phyloP scores from a whole-genome alignment of 2,329 filamentous ascomycete species.

The Sclerotinia sclerotiorum region DNA sequence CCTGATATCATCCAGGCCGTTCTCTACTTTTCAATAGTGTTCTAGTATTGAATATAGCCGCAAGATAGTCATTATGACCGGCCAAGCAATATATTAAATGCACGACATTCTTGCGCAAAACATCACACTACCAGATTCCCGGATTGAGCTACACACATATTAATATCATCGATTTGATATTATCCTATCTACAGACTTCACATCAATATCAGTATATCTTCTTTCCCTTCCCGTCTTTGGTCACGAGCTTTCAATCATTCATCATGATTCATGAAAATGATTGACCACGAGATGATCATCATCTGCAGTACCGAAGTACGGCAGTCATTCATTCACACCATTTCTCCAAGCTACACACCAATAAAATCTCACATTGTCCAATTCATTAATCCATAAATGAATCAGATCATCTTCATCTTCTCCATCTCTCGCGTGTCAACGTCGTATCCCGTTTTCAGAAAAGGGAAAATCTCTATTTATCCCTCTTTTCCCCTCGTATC shows the following conservation, averaged over 20 bases:
- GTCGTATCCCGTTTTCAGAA: conserved; percentile 12
- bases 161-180: conserved; percentile 1
- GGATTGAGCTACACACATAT: conserved; percentile 16
- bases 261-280: not conserved
- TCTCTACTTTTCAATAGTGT: not conserved
- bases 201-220: not conserved
- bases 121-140: conserved; percentile 13
- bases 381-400: not conserved
- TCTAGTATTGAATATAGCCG: not conserved
- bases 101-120: conserved; percentile 15
- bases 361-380: not conserved
- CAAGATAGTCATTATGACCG: conserved; percentile 3
- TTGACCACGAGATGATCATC: not conserved
- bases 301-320: conserved; percentile 13
- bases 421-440: not conserved
- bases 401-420: conserved; percentile 7
- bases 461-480: not conserved
- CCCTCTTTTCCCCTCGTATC: not conserved
- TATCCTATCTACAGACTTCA: not conserved
- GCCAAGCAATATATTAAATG: conserved; percentile 14
- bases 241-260: conserved; percentile 12
- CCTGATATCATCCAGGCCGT: conserved; percentile 3
- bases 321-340: not conserved
- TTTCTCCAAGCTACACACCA: not conserved
- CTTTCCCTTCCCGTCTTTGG: conserved; percentile 1